phyloP scores from a whole-genome alignment of 371 early-diverging fungal genomes.

The Globomyces sp. region DNA sequence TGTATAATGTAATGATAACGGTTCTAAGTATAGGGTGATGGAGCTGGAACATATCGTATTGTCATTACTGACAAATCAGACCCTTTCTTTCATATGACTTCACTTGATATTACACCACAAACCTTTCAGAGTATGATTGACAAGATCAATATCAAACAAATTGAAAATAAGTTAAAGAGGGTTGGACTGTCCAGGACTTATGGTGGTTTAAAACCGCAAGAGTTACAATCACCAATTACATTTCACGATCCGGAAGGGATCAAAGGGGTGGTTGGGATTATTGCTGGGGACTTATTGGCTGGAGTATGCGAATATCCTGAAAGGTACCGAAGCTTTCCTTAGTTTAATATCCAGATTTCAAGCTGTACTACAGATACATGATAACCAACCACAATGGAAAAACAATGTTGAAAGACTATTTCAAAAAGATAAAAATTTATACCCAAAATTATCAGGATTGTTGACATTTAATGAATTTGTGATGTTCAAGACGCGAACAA shows the following conservation, averaged over 20 bases:
- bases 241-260: conserved; percentile 12
- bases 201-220: not conserved
- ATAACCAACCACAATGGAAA: no score
- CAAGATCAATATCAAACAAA: not conserved
- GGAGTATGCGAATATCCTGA: not conserved
- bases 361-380: no score
- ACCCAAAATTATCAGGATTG: no score
- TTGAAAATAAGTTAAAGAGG: not conserved
- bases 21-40: not conserved
- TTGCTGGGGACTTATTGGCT: conserved; percentile 12
- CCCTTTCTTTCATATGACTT: conserved; percentile 30
- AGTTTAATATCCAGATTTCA: no score
- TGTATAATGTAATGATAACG: not conserved
- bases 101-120: conserved; percentile 29
- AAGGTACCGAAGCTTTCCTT: no score
- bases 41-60: conserved; percentile 21
- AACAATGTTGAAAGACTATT: no score
- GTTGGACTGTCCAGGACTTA: conserved; percentile 9
- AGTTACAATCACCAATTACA: not conserved
- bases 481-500: no score
- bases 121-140: conserved; percentile 25
- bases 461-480: no score
- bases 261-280: conserved; percentile 10
- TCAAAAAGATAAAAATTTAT: no score
- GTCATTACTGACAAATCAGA: conserved; percentile 22